phyloP scores from a whole-genome alignment of 129 eudicot species.

The Deinandra increscens region DNA sequence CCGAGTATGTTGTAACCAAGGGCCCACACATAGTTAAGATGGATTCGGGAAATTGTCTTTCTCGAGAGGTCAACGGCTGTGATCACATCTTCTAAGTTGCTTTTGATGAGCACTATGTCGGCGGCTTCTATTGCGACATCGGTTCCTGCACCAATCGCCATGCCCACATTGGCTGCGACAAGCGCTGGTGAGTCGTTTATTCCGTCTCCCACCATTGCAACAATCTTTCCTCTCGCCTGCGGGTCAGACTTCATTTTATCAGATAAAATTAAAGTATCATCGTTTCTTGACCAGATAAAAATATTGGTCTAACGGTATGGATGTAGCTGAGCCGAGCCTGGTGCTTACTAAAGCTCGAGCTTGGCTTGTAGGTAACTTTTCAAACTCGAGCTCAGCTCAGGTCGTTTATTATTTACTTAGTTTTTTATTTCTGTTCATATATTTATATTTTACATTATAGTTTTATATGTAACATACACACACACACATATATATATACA shows the following conservation, averaged over 20 bases:
- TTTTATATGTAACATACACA: too few relatives aligned
- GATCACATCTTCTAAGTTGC: constrained; percentile 61
- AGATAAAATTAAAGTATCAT: neutral
- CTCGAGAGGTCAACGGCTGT: constrained; percentile 61
- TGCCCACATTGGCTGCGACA: constrained; percentile 61
- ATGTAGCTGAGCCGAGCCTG: too few relatives aligned
- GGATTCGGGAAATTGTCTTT: constrained; percentile 50
- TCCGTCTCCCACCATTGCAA: constrained; percentile 73
- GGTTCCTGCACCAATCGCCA: constrained; percentile 67
- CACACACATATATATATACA: too few relatives aligned
- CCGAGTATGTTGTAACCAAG: constrained; percentile 56
- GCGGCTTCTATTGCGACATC: constrained; percentile 69
- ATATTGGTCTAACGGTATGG: neutral
- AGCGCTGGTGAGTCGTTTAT: constrained; percentile 65
- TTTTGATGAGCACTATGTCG: constrained; percentile 56
- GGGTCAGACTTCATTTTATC: neutral
- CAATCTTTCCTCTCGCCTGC: constrained; percentile 44
- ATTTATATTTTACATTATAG: too few relatives aligned
- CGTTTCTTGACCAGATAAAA: neutral
- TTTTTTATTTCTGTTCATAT: too few relatives aligned
- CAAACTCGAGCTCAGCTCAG: too few relatives aligned
- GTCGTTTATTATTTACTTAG: too few relatives aligned
- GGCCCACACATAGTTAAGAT: constrained; percentile 60
- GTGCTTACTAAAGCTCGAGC: too few relatives aligned
- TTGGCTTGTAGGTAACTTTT: too few relatives aligned